A percentile compares a stretch with the other conserved stretches of the same genome.
Conservation (phyloP, 2,329 filamentous ascomycete species). For the Xylaria arbuscula region DNA sequence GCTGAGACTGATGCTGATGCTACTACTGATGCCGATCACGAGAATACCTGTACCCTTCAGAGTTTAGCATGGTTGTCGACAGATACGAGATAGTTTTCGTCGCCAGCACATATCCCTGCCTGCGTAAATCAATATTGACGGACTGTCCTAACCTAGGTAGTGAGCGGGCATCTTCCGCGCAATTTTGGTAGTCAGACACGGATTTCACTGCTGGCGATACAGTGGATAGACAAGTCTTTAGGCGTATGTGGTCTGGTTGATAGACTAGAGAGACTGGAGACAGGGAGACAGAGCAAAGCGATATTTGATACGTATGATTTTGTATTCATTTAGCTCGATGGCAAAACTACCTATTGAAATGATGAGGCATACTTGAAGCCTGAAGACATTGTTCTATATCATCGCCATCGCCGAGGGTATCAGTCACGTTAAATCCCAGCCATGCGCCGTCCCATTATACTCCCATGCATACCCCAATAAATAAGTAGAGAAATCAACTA, state of each 20-base stretch:
- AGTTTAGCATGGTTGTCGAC: conserved; percentile 26
- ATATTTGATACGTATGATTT: not conserved
- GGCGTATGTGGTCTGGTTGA: not conserved
- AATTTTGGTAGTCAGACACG: not conserved
- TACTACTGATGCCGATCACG: not conserved
- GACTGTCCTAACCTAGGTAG: not conserved
- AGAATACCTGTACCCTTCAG: conserved; percentile 12
- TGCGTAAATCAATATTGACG: not conserved
- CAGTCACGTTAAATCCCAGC: conserved; percentile 28
- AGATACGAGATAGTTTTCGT: conserved; percentile 20
- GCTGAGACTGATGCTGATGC: not conserved
- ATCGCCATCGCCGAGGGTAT: conserved; percentile 30
- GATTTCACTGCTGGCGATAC: not conserved
- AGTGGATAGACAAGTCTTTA: not conserved
- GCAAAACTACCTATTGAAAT: conserved; percentile 12
- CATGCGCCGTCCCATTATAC: conserved; percentile 22
- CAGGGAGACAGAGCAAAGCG: not conserved
- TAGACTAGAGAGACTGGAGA: not conserved
- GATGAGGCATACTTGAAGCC: conserved; percentile 6
- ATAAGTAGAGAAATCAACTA: not conserved
- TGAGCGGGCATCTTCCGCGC: no score
- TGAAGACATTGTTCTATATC: conserved; percentile 21
- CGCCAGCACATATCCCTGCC: conserved; percentile 11
- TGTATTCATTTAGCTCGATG: conserved; percentile 13
- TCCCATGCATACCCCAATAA: conserved; percentile 4